Evolutionary conservation across 75 land plant species (phyloP).

Genomic region (Chamaecyparis obtusa): DNA sequence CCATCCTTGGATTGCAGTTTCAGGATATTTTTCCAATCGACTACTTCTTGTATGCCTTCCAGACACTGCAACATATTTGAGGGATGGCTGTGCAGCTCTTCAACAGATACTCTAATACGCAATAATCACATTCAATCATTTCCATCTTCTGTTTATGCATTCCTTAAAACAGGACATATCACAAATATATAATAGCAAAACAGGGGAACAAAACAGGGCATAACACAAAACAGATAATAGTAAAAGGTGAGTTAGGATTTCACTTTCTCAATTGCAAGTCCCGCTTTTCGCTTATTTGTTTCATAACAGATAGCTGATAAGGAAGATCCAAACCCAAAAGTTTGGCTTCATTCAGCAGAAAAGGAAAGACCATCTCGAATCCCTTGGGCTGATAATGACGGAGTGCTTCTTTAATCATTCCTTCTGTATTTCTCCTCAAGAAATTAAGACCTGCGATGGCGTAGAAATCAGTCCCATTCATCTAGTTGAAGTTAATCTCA

Average conservation of each 20-base stretch:
- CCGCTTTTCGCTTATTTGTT: slow-evolving; percentile 48
- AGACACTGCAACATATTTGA: slow-evolving; percentile 43
- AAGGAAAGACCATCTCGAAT: no score
- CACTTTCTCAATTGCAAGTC: slow-evolving; percentile 67
- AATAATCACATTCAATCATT: no score
- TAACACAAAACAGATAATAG: no score
- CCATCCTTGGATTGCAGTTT: slow-evolving; percentile 43
- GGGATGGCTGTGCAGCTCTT: slow-evolving; percentile 43
- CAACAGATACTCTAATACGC: neutral
- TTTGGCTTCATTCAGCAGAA: no score
- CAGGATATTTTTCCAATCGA: slow-evolving; percentile 73
- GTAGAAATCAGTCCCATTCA: neutral
- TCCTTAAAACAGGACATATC: no score
- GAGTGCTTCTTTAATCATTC: no score
- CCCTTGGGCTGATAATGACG: no score
- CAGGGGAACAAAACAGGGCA: neutral
- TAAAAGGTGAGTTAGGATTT: neutral
- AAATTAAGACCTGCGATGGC: no score
- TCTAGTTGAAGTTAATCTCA: neutral
- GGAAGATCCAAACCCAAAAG: no score
- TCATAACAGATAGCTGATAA: slow-evolving; percentile 9
- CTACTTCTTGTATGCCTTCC: slow-evolving; percentile 44
- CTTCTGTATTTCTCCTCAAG: no score
- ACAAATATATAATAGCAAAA: neutral
- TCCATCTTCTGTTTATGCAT: no score